Base-by-base conservation (phyloP, 257 asterid species). In the Rauvolfia tetraphylla region DNA sequence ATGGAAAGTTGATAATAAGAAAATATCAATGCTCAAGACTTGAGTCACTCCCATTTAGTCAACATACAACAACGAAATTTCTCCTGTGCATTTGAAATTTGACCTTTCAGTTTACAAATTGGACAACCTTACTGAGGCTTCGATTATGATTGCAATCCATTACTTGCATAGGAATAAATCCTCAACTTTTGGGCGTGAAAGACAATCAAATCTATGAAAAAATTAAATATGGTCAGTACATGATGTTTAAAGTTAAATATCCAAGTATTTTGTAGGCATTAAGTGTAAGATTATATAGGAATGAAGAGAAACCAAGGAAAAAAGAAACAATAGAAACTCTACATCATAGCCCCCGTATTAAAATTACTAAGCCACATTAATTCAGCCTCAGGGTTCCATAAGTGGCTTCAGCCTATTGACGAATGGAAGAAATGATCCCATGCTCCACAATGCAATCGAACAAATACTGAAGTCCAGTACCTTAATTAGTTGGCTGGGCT, bases 401-500 rank as follows among this genome's bases (percentile, higher is more conserved):
- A 51, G 33, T 27, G 36, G 38, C 67, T 51, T 54, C 12, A 34
- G 13, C 31, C 38, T 63, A 17, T 73, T 36, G 10, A 22, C 11
- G 22, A 25, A 42, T 3, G 12, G 63, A 53, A 29, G 53, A 17
- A 29, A 3, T 33, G 25, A 25, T 63, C 42, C 18, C n/a, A 42
- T 33, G 53, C 48, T 22, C 4, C 31, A 22, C 79, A 46, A 66
- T 51, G 57, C 56, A 51, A n/a, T n/a, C n/a, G n/a, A n/a, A n/a
- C 15, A 29, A 58, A 18, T 25, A 42, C 34, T 29, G 5, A 49
- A 42, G 44, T 44, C 13, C 38, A 25, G 72, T 81, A 95, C 99
- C 99, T 93, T 87, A 79, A 93, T 63, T 66, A 95, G 85, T 76
- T 73, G 84, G 82, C 65, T 79, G 57, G 92, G 57, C 76, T 83